These are phyloP conservation scores for Pseudofabraea citricarpa DNA, from an alignment of 2,329 filamentous ascomycete genomes.

Conservation along the genomic window DNA sequence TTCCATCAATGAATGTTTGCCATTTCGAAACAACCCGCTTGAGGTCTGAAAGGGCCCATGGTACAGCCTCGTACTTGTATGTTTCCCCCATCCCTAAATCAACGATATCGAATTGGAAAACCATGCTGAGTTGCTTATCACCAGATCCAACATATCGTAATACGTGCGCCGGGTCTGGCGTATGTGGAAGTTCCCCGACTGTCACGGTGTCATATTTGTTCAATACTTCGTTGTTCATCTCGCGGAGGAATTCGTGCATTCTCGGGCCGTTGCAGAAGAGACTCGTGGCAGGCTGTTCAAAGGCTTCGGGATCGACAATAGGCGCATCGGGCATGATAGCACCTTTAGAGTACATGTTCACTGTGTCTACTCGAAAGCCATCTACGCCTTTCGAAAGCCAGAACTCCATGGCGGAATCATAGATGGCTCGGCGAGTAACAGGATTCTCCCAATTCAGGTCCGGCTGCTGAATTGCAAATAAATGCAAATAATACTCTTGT, in stretches of 20 bases:
- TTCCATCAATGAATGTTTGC: constrained; percentile 46
- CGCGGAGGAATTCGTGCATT: constrained; percentile 62
- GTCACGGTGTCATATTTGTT: constrained; percentile 61
- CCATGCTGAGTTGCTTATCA: constrained; percentile 61
- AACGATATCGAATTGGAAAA: constrained; percentile 64
- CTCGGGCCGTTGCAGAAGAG: constrained; percentile 64
- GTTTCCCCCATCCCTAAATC: constrained; percentile 53
- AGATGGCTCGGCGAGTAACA: constrained; percentile 63
- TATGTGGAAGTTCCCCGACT: constrained; percentile 64
- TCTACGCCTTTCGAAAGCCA: constrained; percentile 73
- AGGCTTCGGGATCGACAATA: constrained; percentile 39
- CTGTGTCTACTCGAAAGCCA: constrained; percentile 71
- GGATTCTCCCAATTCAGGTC: constrained; percentile 83
- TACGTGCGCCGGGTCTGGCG: constrained; percentile 52
- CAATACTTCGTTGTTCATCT: constrained; percentile 58
- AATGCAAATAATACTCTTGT: constrained; percentile 69
- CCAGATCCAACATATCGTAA: constrained; percentile 54
- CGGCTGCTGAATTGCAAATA: constrained; percentile 72
- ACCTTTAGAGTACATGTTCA: constrained; percentile 68
- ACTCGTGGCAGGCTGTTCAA: constrained; percentile 45
- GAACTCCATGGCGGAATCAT: constrained; percentile 68
- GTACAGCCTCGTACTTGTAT: constrained; percentile 44
- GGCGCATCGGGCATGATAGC: constrained; percentile 54
- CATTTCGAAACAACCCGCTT: constrained; percentile 43
- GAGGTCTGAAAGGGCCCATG: constrained; percentile 42